Evolutionary conservation across 768 basidiomycete genomes (phyloP), one percentile per base, ranked within the genome.

Genomic region (Sarcomyxa edulis): DNA sequence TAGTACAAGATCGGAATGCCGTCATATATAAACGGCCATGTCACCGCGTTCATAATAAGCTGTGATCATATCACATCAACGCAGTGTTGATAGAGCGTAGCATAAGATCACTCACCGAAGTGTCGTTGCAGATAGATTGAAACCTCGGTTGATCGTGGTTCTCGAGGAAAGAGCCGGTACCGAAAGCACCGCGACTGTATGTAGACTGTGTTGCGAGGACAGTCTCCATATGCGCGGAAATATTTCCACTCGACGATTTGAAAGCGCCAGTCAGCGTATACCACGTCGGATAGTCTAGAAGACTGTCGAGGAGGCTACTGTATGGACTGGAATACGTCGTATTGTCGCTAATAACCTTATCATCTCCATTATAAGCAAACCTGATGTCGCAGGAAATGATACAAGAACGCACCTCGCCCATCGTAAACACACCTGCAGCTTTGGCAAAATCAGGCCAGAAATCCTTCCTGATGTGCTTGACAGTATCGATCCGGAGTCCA

Each of bases 1-100:
- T 81, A 81, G 53, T 85, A 84, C 26, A 81, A 55, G 41, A 84
- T 78, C 3, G 82, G 82, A 46, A 83, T 77, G 14, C 81, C 79
- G 42, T 84, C 83, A 30, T 72, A 68, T 62, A 79, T 70, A 54
- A 82, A 84, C 35, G 65, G 69, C 60, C 77, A 81, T 18, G 69
- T 59, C 68, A 84, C 72, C 16, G 77, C 77, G 51, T 83, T 84
- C 49, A 63, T 69, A 25, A 50, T 33, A 28, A 64, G 50, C 56
- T 60, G 25, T 14, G 10, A n/a, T n/a, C n/a, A n/a, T n/a, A 31
- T 32, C 18, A 26, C 27, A 39, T 15, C 32, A 27, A 34, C 23
- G 5, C 43, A 14, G 5, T 29, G 6, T 15, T 11, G 15, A 33
- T 19, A 15, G 19, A n/a, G 8, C 26, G 8, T 12, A 2, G 33